Evolutionary conservation across 352 stramenopile species (phyloP).

Genomic region (Globisporangium spiculum): DNA sequence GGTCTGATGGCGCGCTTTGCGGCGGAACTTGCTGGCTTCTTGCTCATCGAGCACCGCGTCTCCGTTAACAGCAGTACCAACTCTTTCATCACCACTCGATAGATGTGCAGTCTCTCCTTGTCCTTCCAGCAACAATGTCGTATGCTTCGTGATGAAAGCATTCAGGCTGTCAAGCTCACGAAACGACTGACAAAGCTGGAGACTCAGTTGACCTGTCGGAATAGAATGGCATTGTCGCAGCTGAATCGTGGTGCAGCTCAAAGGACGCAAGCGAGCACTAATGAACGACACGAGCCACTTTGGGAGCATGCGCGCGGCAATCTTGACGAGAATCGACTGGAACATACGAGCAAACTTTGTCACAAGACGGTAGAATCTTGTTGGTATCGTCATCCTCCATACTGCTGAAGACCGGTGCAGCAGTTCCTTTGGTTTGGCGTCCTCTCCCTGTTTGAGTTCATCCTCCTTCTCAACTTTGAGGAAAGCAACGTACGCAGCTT

Average conservation of each 20-base stretch:
- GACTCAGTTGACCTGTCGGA: not conserved
- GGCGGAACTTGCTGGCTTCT: conserved; percentile 47
- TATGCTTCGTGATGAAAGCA: conserved; percentile 26
- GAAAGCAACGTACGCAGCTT: conserved; percentile 7
- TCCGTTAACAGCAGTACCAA: conserved; percentile 14
- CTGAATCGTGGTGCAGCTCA: not conserved
- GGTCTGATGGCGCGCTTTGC: conserved; percentile 55
- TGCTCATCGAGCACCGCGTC: conserved; percentile 22
- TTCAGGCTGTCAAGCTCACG: conserved; percentile 28
- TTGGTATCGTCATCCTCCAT: not conserved
- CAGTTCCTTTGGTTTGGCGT: not conserved
- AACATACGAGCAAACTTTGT: not conserved
- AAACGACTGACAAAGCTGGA: conserved; percentile 22
- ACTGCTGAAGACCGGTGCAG: not conserved
- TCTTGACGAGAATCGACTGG: not conserved
- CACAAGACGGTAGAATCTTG: not conserved
- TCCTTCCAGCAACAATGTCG: conserved; percentile 4
- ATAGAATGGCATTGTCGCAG: not conserved
- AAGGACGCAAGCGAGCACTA: not conserved
- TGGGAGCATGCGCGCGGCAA: not conserved
- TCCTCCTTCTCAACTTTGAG: not conserved
- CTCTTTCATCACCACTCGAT: not conserved
- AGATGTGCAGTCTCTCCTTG: not conserved
- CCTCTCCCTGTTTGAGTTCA: not conserved
- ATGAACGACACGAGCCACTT: conserved; percentile 6